These are phyloP conservation scores for Globisporangium canariense DNA, from an alignment of 352 stramenopile genomes.

Conservation along the genomic window DNA sequence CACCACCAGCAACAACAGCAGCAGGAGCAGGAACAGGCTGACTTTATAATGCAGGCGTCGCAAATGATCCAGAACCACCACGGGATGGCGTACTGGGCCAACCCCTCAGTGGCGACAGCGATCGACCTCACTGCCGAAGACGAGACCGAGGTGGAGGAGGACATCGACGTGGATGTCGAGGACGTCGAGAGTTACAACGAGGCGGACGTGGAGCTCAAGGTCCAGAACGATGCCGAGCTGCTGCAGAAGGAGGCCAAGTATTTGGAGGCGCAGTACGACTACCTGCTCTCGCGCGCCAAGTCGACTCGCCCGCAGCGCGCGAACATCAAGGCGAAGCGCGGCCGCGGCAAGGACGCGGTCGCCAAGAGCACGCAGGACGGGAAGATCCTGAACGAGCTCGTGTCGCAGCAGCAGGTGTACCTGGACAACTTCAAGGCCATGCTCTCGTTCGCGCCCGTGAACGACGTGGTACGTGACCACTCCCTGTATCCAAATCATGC, in stretches of 20 bases:
- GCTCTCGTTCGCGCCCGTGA: slow-evolving; percentile 70
- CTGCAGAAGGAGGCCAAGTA: slow-evolving; percentile 72
- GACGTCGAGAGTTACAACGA: slow-evolving; percentile 13
- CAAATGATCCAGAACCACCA: slow-evolving; percentile 1
- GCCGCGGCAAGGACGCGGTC: slow-evolving; percentile 29
- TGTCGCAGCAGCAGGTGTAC: slow-evolving; percentile 67
- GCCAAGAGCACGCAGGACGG: slow-evolving; percentile 47
- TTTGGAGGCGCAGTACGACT: slow-evolving; percentile 62
- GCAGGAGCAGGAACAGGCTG: slow-evolving; percentile 13
- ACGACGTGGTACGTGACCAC: slow-evolving; percentile 41
- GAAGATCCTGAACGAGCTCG: slow-evolving; percentile 47
- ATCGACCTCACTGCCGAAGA: slow-evolving; percentile 35
- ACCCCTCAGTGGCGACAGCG: slow-evolving; percentile 7
- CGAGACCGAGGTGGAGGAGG: slow-evolving; percentile 25
- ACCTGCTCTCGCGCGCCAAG: slow-evolving; percentile 50
- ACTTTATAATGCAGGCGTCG: neutral
- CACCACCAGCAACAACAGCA: slow-evolving; percentile 10
- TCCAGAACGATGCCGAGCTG: slow-evolving; percentile 50
- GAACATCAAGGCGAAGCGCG: slow-evolving; percentile 52
- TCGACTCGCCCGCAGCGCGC: slow-evolving; percentile 34
- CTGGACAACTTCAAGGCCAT: slow-evolving; percentile 79
- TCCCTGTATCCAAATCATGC: neutral
- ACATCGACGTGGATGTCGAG: slow-evolving; percentile 20
- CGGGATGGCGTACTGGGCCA: slow-evolving; percentile 3
- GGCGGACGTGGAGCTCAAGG: slow-evolving; percentile 7